phyloP scores from a whole-genome alignment of 306 rosid species.

The Cicer cuneatum region DNA sequence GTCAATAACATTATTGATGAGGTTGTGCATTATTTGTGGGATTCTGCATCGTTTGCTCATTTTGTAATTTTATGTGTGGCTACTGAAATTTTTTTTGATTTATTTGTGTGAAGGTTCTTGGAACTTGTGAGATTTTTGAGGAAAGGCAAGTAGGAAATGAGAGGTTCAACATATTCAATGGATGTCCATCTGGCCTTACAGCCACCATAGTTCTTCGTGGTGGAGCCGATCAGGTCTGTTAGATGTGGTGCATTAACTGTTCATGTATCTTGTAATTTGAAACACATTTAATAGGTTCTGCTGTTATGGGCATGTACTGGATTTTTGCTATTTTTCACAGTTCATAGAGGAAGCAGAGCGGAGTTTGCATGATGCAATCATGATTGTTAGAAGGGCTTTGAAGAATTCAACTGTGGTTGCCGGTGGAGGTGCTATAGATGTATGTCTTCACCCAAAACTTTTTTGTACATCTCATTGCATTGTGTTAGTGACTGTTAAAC shows the following conservation, averaged over 20 bases:
- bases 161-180: conserved; percentile 91
- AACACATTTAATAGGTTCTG: neutral
- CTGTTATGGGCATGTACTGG: conserved; percentile 21
- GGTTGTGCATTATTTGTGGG: conserved; percentile 51
- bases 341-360: conserved; percentile 99
- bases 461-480: conserved; percentile 20
- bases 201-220: conserved; percentile 99
- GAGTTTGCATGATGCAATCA: conserved; percentile 97
- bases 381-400: conserved; percentile 97
- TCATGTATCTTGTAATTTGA: neutral
- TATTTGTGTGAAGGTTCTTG: conserved; percentile 75
- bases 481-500: neutral
- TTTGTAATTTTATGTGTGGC: conserved; percentile 16
- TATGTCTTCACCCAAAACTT: conserved; percentile 47
- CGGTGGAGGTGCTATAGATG: conserved; percentile 99
- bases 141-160: conserved; percentile 98
- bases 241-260: conserved; percentile 17
- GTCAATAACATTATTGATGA: conserved; percentile 91
- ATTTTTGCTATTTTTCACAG: conserved; percentile 53
- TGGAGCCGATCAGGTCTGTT: conserved; percentile 94
- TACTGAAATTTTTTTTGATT: conserved; percentile 39
- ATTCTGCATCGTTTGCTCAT: neutral
- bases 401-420: conserved; percentile 98
- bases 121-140: conserved; percentile 92
- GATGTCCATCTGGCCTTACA: conserved; percentile 94